Evolutionary conservation across 2,329 filamentous ascomycete species (phyloP).

Genomic region (Daldinia sp.): DNA sequence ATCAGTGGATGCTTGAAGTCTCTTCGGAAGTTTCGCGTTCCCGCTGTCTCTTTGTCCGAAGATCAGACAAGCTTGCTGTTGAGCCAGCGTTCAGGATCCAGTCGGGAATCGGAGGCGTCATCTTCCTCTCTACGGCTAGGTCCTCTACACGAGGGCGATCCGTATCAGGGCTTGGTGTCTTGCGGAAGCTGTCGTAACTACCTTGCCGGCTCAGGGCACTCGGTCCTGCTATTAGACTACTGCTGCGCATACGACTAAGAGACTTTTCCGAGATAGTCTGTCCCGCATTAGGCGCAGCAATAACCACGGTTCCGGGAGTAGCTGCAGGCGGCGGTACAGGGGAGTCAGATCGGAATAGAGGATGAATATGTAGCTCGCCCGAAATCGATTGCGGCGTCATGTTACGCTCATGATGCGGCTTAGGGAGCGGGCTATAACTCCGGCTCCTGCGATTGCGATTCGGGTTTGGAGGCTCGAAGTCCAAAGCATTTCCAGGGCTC

Average conservation of each 20-base stretch:
- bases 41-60: constrained; percentile 56
- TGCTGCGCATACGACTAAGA: constrained; percentile 67
- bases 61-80: constrained; percentile 62
- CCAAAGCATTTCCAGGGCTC: constrained; percentile 71
- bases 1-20: constrained; percentile 21
- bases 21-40: constrained; percentile 35
- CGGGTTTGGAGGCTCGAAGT: constrained; percentile 65
- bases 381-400: constrained; percentile 54
- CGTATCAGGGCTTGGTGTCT: constrained; percentile 46
- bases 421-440: constrained; percentile 63
- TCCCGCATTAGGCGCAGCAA: constrained; percentile 76
- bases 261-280: constrained; percentile 70
- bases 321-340: constrained; percentile 73
- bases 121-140: constrained; percentile 56
- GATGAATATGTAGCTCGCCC: constrained; percentile 79
- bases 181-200: constrained; percentile 63
- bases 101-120: constrained; percentile 72
- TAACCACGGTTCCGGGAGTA: constrained; percentile 77
- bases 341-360: constrained; percentile 80
- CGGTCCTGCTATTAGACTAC: constrained; percentile 62
- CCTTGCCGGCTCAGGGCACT: constrained; percentile 64
- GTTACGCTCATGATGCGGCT: constrained; percentile 52
- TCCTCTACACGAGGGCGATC: constrained; percentile 44
- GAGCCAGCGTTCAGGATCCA: constrained; percentile 69
- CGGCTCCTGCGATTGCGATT: constrained; percentile 60